phyloP scores from a whole-genome alignment of 2,329 filamentous ascomycete species.

The Diaporthe amygdali region DNA sequence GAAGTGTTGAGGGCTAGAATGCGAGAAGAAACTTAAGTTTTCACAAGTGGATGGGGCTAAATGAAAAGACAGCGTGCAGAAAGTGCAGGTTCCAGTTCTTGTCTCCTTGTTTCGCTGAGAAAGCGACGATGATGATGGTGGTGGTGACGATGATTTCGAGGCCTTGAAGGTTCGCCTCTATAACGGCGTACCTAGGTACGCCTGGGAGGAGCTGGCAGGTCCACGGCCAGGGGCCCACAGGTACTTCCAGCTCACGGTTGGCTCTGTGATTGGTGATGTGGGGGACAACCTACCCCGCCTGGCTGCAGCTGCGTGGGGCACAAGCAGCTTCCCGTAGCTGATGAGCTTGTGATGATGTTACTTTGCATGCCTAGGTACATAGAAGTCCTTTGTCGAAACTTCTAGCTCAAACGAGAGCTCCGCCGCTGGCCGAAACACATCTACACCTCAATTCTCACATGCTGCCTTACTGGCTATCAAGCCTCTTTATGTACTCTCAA shows the following conservation, averaged over 20 bases:
- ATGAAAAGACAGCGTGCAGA: not conserved
- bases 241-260: not conserved
- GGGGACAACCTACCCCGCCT: not conserved
- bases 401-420: not conserved
- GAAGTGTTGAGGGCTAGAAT: not conserved
- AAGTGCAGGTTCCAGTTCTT: not conserved
- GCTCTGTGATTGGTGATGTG: not conserved
- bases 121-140: not conserved
- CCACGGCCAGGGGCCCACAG: not conserved
- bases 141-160: not conserved
- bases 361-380: slow-evolving; percentile 1
- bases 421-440: not conserved
- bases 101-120: not conserved
- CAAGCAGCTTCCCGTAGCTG: not conserved
- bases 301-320: not conserved
- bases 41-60: too few relatives aligned
- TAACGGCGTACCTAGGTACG: not conserved
- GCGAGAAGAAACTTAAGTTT: not conserved
- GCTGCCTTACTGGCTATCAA: not conserved
- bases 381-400: not conserved
- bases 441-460: not conserved
- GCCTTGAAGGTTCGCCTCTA: not conserved
- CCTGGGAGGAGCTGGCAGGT: not conserved
- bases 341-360: slow-evolving; percentile 12
- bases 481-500: too few relatives aligned